These are phyloP conservation scores for Hymenoscyphus scutula DNA, from an alignment of 2,329 filamentous ascomycete species.

Conservation along the genomic window DNA sequence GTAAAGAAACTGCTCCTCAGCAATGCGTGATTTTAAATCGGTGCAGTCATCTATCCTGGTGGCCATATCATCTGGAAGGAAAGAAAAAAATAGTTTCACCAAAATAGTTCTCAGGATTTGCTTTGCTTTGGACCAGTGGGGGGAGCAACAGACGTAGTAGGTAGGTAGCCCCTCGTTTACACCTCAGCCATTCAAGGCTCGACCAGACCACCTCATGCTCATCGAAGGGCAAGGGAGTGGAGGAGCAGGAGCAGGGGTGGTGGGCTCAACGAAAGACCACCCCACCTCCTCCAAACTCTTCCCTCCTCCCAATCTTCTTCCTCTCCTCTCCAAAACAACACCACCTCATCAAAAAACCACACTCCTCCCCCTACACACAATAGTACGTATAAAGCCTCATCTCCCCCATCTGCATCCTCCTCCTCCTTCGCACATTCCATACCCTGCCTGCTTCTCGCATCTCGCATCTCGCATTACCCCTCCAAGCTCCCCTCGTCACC, in stretches of 20 bases:
- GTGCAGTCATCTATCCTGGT: background rate
- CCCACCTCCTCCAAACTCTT: slow-evolving; percentile 6
- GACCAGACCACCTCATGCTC: no score
- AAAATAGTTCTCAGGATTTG: background rate
- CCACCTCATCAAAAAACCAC: slow-evolving; percentile 5
- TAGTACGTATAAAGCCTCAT: slow-evolving; percentile 22
- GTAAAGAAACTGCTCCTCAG: background rate
- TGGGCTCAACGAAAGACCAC: background rate
- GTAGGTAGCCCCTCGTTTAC: background rate
- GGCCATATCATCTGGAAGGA: background rate
- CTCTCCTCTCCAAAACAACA: background rate
- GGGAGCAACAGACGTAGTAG: background rate
- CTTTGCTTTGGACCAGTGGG: background rate
- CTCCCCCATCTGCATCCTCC: slow-evolving; percentile 6
- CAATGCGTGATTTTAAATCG: background rate
- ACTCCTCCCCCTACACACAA: slow-evolving; percentile 16
- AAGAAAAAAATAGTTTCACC: background rate
- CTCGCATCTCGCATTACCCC: background rate
- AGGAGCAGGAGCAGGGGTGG: background rate
- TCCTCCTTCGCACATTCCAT: background rate
- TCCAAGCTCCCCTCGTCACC: slow-evolving; percentile 1
- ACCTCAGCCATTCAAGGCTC: background rate
- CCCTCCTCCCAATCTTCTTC: background rate
- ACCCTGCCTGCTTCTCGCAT: background rate
- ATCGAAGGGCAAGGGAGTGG: no score